Percentiles rank a stretch among this genome's conserved stretches.
Conservation (phyloP, 2,329 filamentous ascomycete genomes). For the Pseudocercospora pini-densiflorae region DNA sequence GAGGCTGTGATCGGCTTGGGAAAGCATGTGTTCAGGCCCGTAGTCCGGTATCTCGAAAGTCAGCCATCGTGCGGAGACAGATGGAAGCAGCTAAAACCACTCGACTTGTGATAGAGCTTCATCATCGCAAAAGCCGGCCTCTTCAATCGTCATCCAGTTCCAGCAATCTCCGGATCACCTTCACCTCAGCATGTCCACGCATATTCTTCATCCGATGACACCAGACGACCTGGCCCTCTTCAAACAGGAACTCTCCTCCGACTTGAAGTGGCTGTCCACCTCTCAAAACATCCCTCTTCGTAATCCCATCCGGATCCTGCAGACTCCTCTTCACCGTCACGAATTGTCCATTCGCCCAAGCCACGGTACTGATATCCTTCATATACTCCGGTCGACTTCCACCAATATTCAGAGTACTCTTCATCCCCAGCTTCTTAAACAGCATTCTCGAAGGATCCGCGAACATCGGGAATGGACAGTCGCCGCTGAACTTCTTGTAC, state of each 20-base stretch:
- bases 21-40: neutral
- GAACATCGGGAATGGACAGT: constrained; percentile 45
- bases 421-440: constrained; percentile 45
- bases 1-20: neutral
- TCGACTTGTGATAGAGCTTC: neutral
- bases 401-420: constrained; percentile 40
- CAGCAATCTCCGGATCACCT: constrained; percentile 41
- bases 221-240: constrained; percentile 47
- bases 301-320: constrained; percentile 38
- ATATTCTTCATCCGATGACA: constrained; percentile 48
- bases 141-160: constrained; percentile 39
- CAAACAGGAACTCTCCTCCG: constrained; percentile 48
- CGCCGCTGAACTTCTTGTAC: constrained; percentile 40
- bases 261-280: constrained; percentile 46
- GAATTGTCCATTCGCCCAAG: constrained; percentile 41
- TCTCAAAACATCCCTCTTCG: constrained; percentile 38
- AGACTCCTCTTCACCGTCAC: constrained; percentile 33
- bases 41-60: neutral
- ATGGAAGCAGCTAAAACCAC: neutral
- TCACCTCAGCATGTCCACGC: constrained; percentile 44
- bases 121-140: neutral
- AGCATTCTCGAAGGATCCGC: constrained; percentile 42
- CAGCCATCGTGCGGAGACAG: neutral
- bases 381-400: constrained; percentile 42
- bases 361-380: constrained; percentile 38